A percentile compares a stretch with the other conserved stretches of the same genome.
Conservation (phyloP, 768 basidiomycete species). For the Mycena albidolilacea region DNA sequence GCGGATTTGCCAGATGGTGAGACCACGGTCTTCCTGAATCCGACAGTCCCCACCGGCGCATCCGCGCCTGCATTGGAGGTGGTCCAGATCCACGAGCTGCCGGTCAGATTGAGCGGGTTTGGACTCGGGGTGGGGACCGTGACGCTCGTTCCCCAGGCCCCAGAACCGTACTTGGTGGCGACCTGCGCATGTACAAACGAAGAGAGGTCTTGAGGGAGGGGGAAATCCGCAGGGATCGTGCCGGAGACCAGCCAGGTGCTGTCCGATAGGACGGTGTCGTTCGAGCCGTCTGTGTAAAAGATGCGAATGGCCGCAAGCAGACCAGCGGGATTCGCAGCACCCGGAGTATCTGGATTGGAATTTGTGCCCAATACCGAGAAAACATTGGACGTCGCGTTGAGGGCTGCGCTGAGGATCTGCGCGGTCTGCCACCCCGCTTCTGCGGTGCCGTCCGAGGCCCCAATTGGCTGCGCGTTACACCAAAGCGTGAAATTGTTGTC, state of each 20-base stretch:
- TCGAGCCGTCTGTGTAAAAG: constrained; percentile 25
- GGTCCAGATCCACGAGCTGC: constrained; percentile 35
- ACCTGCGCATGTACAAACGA: constrained; percentile 19
- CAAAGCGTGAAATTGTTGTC: constrained; percentile 38
- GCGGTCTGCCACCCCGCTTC: constrained; percentile 9
- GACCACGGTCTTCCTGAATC: constrained; percentile 31
- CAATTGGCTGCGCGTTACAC: constrained; percentile 36
- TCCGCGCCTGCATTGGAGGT: constrained; percentile 1
- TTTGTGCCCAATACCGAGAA: constrained; percentile 30
- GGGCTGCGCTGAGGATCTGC: constrained; percentile 14
- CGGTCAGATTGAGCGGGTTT: constrained; percentile 6
- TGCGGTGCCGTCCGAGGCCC: constrained; percentile 1
- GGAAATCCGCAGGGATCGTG: constrained; percentile 30
- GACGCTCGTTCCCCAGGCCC: constrained; percentile 27
- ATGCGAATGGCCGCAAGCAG: constrained; percentile 29
- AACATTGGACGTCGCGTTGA: constrained; percentile 32
- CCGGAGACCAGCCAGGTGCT: constrained; percentile 25
- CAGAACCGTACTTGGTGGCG: constrained; percentile 22
- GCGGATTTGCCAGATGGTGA: constrained; percentile 18
- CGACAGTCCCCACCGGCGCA: constrained; percentile 31
- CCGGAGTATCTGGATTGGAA: not conserved
- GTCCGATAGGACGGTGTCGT: constrained; percentile 27
- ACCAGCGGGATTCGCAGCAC: constrained; percentile 27
- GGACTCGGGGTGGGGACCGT: not conserved
- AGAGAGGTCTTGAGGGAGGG: constrained; percentile 27